Conservation (phyloP, 352 stramenopile species). For the Phytophthora multivora region DNA sequence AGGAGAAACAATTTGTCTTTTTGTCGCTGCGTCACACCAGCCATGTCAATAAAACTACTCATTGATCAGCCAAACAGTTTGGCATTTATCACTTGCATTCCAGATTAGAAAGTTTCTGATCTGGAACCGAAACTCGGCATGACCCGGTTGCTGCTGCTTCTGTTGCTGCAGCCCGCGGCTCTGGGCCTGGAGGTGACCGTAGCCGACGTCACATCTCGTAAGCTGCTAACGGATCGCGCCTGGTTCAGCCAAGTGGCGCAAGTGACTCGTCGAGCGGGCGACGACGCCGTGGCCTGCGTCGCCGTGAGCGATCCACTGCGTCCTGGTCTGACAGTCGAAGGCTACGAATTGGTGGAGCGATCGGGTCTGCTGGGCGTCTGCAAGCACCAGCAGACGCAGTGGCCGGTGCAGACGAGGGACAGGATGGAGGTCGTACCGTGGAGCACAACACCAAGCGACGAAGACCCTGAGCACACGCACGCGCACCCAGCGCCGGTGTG, state of each 20-base stretch:
- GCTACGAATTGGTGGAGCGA: conserved; percentile 78
- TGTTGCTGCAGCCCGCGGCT: conserved; percentile 6
- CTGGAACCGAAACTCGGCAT: conserved; percentile 11
- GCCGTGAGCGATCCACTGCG: conserved; percentile 37
- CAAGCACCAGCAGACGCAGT: conserved; percentile 43
- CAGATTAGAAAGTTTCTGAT: too few species aligned
- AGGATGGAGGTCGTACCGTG: conserved; percentile 29
- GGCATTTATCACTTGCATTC: too few species aligned
- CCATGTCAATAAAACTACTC: conserved; percentile 41
- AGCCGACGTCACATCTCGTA: conserved; percentile 22
- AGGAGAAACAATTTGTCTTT: background rate
- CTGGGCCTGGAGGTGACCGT: conserved; percentile 14
- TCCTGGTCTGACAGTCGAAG: conserved; percentile 51
- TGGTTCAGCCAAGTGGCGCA: conserved; percentile 57
- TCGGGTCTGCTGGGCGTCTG: conserved; percentile 68
- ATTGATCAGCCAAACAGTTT: conserved; percentile 17
- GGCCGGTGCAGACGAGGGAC: conserved; percentile 26
- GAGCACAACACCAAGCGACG: conserved; percentile 10
- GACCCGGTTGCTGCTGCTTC: conserved; percentile 14
- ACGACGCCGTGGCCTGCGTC: conserved; percentile 32
- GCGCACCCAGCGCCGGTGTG: conserved; percentile 22
- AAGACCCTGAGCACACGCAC: background rate
- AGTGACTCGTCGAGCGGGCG: conserved; percentile 26
- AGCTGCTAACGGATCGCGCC: conserved; percentile 49
- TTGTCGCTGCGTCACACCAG: conserved; percentile 8